Conservation (phyloP, 2,329 filamentous ascomycete species). For the Epicoccum sorghinum region DNA sequence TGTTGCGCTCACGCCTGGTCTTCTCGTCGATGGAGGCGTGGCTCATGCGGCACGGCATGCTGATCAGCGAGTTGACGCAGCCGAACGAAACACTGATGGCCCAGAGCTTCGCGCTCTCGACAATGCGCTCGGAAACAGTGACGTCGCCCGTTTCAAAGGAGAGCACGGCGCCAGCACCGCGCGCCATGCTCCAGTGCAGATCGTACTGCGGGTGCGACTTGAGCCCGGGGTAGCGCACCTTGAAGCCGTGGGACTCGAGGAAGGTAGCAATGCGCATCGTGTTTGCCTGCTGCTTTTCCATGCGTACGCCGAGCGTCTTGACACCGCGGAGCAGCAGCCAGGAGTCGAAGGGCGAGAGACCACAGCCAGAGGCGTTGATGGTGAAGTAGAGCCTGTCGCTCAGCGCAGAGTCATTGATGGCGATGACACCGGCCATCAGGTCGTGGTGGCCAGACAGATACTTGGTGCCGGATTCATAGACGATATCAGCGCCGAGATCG, state of each 20-base stretch:
- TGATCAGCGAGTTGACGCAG: slow-evolving; percentile 97
- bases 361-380: slow-evolving; percentile 95
- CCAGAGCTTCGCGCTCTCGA: slow-evolving; percentile 90
- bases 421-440: slow-evolving; percentile 97
- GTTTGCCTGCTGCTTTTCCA: slow-evolving; percentile 97
- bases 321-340: slow-evolving; percentile 94
- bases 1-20: slow-evolving; percentile 71
- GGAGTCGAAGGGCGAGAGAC: slow-evolving; percentile 91
- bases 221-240: slow-evolving; percentile 91
- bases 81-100: slow-evolving; percentile 97
- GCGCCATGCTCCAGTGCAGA: slow-evolving; percentile 92
- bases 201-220: slow-evolving; percentile 96
- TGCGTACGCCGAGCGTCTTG: slow-evolving; percentile 95
- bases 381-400: slow-evolving; percentile 94
- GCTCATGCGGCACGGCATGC: slow-evolving; percentile 99
- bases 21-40: slow-evolving; percentile 98
- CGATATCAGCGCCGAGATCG: slow-evolving; percentile 91
- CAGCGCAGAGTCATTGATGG: slow-evolving; percentile 79
- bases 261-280: slow-evolving; percentile 91
- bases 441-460: slow-evolving; percentile 98
- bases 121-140: slow-evolving; percentile 83
- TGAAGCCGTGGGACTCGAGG: slow-evolving; percentile 88
- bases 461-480: slow-evolving; percentile 97
- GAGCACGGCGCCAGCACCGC: slow-evolving; percentile 90
- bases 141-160: slow-evolving; percentile 95